Percentiles rank a stretch among this genome's conserved stretches.
Evolutionary conservation across 306 rosid species (phyloP).

Genomic region (Rosa multiflora): DNA sequence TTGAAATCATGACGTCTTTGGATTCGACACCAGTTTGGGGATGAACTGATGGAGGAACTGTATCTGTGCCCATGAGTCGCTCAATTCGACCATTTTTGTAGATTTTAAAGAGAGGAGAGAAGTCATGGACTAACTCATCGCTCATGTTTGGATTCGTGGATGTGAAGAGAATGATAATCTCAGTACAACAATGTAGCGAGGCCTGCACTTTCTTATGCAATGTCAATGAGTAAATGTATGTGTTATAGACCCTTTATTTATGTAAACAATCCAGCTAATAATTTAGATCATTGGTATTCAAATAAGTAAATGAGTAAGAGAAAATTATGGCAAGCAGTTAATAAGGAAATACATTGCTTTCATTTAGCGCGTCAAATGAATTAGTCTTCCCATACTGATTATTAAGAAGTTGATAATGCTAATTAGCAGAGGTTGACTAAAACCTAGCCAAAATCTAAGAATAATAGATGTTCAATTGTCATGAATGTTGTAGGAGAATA

Average conservation of each 20-base stretch:
- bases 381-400: background rate
- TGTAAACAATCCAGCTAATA: background rate
- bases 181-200: background rate
- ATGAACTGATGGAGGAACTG: slow-evolving; percentile 38
- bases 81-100: slow-evolving; percentile 31
- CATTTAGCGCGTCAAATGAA: background rate
- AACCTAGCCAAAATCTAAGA: background rate
- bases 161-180: background rate
- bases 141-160: background rate
- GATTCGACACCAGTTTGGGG: slow-evolving; percentile 37
- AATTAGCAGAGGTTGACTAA: background rate
- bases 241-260: too few relatives aligned
- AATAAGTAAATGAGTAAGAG: too few relatives aligned
- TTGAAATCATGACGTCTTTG: slow-evolving; percentile 32
- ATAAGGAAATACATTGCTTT: too few relatives aligned
- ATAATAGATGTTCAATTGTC: background rate
- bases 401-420: background rate
- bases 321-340: too few relatives aligned
- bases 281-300: background rate
- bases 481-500: too few relatives aligned
- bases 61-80: slow-evolving; percentile 20
- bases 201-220: background rate
- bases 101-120: slow-evolving; percentile 15
- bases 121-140: slow-evolving; percentile 4
- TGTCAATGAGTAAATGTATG: background rate